Conservation (phyloP, 352 stramenopile species). For the Globisporangium parvum region DNA sequence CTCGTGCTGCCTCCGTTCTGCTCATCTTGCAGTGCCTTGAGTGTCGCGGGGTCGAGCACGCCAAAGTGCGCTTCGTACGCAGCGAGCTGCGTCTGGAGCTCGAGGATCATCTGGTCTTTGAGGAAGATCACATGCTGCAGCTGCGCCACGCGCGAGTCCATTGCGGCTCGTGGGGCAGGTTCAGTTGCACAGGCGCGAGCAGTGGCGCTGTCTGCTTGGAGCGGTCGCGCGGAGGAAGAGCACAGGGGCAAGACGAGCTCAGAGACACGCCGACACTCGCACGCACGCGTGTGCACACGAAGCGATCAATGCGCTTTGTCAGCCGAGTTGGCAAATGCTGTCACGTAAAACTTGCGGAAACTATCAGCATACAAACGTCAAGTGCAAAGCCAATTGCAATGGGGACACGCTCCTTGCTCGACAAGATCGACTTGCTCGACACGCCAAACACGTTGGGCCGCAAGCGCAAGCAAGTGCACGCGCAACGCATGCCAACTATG, state of each 20-base stretch:
- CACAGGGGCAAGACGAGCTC: not conserved
- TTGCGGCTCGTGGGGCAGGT: slow-evolving; percentile 3
- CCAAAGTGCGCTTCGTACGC: slow-evolving; percentile 55
- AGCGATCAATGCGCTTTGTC: too few relatives aligned
- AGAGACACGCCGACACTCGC: not conserved
- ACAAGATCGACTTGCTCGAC: not conserved
- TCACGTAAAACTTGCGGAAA: not conserved
- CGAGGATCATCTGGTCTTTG: slow-evolving; percentile 81
- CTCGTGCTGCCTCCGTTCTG: slow-evolving; percentile 9
- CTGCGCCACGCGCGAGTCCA: slow-evolving; percentile 51
- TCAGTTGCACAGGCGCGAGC: not conserved
- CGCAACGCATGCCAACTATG: not conserved
- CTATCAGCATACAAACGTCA: not conserved
- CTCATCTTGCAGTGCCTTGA: slow-evolving; percentile 23
- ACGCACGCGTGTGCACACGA: not conserved
- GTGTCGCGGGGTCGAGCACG: slow-evolving; percentile 27
- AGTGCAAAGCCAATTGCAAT: not conserved
- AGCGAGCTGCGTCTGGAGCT: slow-evolving; percentile 61
- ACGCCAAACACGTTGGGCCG: too few relatives aligned
- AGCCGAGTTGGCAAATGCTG: not conserved
- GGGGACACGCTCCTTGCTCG: too few relatives aligned
- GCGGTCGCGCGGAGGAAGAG: not conserved
- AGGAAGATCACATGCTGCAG: slow-evolving; percentile 80
- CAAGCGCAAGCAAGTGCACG: not conserved
- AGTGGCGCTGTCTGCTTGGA: not conserved